Base-by-base conservation (phyloP, 2,329 filamentous ascomycete species). In the Xylariomycetidae sp. region DNA sequence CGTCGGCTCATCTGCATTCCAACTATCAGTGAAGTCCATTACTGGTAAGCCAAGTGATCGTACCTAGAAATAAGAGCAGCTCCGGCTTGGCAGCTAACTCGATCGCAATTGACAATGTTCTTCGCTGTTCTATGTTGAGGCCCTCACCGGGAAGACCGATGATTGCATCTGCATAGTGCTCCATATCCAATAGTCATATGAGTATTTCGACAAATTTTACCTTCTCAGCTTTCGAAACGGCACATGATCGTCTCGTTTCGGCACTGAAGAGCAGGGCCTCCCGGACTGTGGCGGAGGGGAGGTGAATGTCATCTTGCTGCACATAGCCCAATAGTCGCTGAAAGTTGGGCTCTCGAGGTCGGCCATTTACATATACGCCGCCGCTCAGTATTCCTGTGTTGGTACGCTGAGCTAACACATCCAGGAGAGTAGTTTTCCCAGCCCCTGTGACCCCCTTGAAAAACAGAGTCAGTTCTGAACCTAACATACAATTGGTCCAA, bases 351-450 rank as follows among this genome's bases (percentile, higher is more conserved):
- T 87, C 83, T 11, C 84, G 74, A 29, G 77, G 77, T 15, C 72
- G 72, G 3, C 85, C 85, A 46, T 89, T 83, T 6, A 89, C 82
- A n/a, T 88, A 63, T 66, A 90, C 87, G 32, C 88, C 79, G 31
- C 87, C 87, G 2, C 72, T 74, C 9, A 90, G 76, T 14, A 84
- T 79, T 50, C 87, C 87, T 67, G 86, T 84, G 2, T 76, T 88
- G 25, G 83, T 77, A 48, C 86, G 20, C 28, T 64, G 62, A 55
- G 38, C 33, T 17, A 46, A 30, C 2, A 32, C 37, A 37, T 59
- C 50, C 25, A 56, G 28, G 16, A 49, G 19, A 1, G 37, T 50
- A 4, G 44, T 48, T 47, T 48, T 56, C 53, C 61, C 66, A 26
- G 51, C 50, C 9, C 51, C 51, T 4, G 67, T 70, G 15, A 68